phyloP scores from a whole-genome alignment of 108 stramenopile species.

The Licmophora abbreviata region DNA sequence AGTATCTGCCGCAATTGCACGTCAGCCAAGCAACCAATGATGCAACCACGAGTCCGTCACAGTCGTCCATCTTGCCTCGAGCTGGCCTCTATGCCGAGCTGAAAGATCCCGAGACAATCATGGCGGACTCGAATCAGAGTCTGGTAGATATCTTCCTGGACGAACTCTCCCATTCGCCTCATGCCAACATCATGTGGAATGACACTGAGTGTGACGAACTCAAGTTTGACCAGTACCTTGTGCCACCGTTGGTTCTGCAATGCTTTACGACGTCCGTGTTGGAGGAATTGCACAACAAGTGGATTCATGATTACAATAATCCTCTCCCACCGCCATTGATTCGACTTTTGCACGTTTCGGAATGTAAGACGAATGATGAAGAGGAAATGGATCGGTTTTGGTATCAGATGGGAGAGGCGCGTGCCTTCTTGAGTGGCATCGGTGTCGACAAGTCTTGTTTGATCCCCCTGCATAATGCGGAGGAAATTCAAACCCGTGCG shows the following conservation, averaged over 20 bases:
- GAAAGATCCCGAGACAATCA: constrained; percentile 24
- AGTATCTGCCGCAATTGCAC: constrained; percentile 17
- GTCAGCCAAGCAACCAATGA: no score
- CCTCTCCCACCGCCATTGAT: constrained; percentile 28
- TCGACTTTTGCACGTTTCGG: constrained; percentile 4
- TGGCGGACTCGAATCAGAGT: constrained; percentile 18
- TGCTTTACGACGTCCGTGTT: constrained; percentile 34
- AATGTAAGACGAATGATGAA: constrained; percentile 14
- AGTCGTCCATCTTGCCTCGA: no score
- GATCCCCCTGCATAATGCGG: not conserved
- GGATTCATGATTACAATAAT: constrained; percentile 9
- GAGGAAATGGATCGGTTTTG: no score
- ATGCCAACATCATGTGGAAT: constrained; percentile 16
- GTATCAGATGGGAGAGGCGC: constrained; percentile 23
- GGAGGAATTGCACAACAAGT: constrained; percentile 20
- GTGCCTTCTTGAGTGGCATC: constrained; percentile 20
- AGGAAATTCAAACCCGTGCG: constrained; percentile 3
- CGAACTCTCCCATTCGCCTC: constrained; percentile 15
- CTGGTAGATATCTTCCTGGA: constrained; percentile 26
- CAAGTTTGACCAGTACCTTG: constrained; percentile 30
- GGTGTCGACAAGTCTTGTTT: constrained; percentile 44
- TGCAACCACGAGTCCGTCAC: not conserved
- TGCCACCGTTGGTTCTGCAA: constrained; percentile 46
- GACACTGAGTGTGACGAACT: constrained; percentile 7
- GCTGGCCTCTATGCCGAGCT: constrained; percentile 45